These are phyloP conservation scores for Telfairia occidentalis DNA, from an alignment of 331 rosid species.

Conservation along the genomic window DNA sequence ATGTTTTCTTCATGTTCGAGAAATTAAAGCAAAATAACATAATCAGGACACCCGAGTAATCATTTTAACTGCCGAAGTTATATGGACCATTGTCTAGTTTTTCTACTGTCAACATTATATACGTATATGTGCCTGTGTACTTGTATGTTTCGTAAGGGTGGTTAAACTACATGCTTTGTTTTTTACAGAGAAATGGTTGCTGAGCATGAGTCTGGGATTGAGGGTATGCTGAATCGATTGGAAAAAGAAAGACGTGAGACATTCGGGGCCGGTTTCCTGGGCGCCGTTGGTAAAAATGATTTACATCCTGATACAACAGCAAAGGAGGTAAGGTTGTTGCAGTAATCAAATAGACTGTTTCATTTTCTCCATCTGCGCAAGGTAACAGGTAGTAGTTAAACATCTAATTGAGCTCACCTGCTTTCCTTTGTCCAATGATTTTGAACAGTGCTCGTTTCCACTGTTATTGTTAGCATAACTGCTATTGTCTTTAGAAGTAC, in stretches of 20 bases:
- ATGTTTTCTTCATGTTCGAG: neutral
- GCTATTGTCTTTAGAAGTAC: neutral
- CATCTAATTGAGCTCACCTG: neutral
- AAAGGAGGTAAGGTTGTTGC: constrained; percentile 34
- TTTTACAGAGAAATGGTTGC: constrained; percentile 35
- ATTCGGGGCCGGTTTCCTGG: constrained; percentile 24
- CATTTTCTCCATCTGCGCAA: neutral
- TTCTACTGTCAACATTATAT: neutral
- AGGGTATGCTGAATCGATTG: constrained; percentile 76
- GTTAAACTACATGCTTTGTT: constrained; percentile 9
- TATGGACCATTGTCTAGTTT: neutral
- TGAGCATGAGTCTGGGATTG: constrained; percentile 59
- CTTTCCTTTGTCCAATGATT: neutral
- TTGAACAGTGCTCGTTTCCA: neutral
- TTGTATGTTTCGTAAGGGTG: constrained; percentile 1
- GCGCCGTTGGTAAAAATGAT: constrained; percentile 18
- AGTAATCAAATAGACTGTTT: neutral
- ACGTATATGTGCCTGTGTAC: too few relatives aligned
- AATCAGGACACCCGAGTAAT: neutral
- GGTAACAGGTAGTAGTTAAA: neutral
- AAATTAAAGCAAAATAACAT: neutral
- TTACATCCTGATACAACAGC: constrained; percentile 19
- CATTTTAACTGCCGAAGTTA: neutral
- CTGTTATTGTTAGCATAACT: neutral
- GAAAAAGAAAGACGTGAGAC: constrained; percentile 50